Evolutionary conservation across 2,329 filamentous ascomycete genomes (phyloP).

Genomic region (Aspergillus versicolor): DNA sequence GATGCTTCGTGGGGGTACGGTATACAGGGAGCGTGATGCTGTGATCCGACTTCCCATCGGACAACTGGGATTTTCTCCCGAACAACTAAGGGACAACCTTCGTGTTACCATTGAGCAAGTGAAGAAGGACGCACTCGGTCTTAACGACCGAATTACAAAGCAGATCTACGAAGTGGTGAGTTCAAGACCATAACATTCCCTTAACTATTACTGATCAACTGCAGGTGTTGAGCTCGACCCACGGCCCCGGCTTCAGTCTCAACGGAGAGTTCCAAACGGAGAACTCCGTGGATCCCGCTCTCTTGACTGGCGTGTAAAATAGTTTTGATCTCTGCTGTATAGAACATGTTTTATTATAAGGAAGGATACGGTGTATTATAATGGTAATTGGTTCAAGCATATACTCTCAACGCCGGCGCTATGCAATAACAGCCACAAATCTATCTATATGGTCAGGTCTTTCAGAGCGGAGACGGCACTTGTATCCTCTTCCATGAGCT

Average conservation of each 20-base stretch:
- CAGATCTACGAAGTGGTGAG: constrained; percentile 69
- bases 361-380: constrained; percentile 42
- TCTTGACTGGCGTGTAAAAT: constrained; percentile 43
- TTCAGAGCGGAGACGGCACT: constrained; percentile 61
- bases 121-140: constrained; percentile 70
- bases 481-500: constrained; percentile 58
- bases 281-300: constrained; percentile 56
- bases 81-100: constrained; percentile 82
- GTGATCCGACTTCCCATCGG: constrained; percentile 88
- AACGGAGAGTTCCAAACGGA: constrained; percentile 72
- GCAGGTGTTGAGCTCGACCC: constrained; percentile 78
- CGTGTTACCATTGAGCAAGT: constrained; percentile 71
- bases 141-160: constrained; percentile 67
- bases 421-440: constrained; percentile 27
- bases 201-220: constrained; percentile 25
- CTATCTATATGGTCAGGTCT: constrained; percentile 35
- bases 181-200: constrained; percentile 13
- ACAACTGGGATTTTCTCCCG: constrained; percentile 83
- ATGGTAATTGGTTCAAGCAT: constrained; percentile 35
- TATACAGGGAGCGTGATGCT: constrained; percentile 83
- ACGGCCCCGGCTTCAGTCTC: constrained; percentile 82
- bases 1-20: constrained; percentile 78
- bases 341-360: constrained; percentile 43
- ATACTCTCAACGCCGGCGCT: constrained; percentile 45
- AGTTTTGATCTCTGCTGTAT: constrained; percentile 37